A percentile compares a stretch with the other conserved stretches of the same genome.
phyloP scores from a whole-genome alignment of 139 green algal genomes.

The Chlamydomonas incerta region DNA sequence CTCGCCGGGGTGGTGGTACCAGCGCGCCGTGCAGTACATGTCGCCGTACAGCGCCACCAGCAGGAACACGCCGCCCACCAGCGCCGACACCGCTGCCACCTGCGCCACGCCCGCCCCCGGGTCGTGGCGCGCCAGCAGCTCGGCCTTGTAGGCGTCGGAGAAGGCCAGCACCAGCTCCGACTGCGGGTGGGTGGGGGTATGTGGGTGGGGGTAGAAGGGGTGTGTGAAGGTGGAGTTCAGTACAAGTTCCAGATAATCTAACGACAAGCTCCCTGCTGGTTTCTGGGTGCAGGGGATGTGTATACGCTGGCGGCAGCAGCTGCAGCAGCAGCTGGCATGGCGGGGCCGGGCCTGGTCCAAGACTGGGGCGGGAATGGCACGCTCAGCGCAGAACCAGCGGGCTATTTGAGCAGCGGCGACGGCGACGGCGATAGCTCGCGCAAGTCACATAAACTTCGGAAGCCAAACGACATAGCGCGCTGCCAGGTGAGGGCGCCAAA shows the following conservation, averaged over 20 bases:
- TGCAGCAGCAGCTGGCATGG: conserved; percentile 5
- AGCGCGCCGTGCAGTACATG: conserved; percentile 41
- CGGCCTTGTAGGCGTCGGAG: conserved; percentile 35
- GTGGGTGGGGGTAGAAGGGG: no score
- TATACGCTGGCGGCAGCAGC: background rate
- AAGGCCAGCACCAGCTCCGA: conserved; percentile 30
- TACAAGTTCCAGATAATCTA: no score
- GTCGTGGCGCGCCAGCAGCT: background rate
- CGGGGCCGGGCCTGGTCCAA: background rate
- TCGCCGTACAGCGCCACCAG: conserved; percentile 17
- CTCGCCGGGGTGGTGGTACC: conserved; percentile 19
- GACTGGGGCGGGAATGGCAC: background rate
- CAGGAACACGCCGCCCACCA: background rate
- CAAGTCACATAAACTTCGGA: conserved; percentile 13
- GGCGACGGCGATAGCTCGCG: background rate
- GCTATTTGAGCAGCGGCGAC: background rate
- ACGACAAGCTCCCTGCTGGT: no score
- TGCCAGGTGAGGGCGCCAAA: background rate
- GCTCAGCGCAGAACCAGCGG: background rate
- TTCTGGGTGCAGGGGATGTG: no score
- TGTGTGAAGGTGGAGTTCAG: no score
- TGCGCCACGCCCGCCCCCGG: background rate
- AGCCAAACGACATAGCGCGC: conserved; percentile 27
- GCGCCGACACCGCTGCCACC: background rate
- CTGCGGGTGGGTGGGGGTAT: no score